These are phyloP conservation scores for Lipomyces starkeyi DNA, from an alignment of 805 yeast genomes.

Conservation along the genomic window DNA sequence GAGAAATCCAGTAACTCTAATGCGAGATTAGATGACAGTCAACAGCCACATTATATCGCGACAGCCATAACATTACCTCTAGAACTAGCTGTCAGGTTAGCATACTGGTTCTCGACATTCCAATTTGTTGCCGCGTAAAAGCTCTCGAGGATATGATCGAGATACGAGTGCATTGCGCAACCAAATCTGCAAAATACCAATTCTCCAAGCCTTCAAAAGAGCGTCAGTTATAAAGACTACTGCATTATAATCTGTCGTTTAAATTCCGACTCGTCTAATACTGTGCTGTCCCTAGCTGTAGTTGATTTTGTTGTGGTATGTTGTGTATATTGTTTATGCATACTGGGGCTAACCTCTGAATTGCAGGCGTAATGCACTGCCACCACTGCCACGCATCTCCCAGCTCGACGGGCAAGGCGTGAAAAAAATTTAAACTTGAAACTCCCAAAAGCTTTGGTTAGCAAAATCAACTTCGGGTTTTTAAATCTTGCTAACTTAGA, in stretches of 20 bases:
- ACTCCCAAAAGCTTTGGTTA: constrained; percentile 13
- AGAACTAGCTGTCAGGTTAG: constrained; percentile 75
- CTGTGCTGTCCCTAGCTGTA: too few relatives aligned
- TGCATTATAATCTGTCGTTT: too few relatives aligned
- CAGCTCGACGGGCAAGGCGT: not conserved
- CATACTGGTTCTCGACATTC: constrained; percentile 79
- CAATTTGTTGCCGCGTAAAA: constrained; percentile 75
- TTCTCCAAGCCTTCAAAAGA: not conserved
- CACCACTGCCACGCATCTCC: constrained; percentile 9
- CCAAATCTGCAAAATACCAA: not conserved
- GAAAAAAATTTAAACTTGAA: constrained; percentile 11
- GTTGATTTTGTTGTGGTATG: too few relatives aligned
- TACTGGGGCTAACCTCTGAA: too few relatives aligned
- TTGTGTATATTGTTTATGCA: too few relatives aligned
- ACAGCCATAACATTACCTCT: constrained; percentile 46
- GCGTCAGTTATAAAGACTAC: too few relatives aligned
- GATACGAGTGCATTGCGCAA: constrained; percentile 70
- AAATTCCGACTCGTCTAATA: too few relatives aligned
- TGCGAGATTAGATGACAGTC: not conserved
- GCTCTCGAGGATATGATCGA: constrained; percentile 82
- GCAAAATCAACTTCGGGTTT: not conserved
- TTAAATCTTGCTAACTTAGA: not conserved
- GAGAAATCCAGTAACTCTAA: constrained; percentile 69
- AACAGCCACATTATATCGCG: not conserved
- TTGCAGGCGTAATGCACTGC: constrained; percentile 3